Base-by-base conservation (phyloP, 1,284 basidiomycete genomes). In the Ganoderma lucidum region DNA sequence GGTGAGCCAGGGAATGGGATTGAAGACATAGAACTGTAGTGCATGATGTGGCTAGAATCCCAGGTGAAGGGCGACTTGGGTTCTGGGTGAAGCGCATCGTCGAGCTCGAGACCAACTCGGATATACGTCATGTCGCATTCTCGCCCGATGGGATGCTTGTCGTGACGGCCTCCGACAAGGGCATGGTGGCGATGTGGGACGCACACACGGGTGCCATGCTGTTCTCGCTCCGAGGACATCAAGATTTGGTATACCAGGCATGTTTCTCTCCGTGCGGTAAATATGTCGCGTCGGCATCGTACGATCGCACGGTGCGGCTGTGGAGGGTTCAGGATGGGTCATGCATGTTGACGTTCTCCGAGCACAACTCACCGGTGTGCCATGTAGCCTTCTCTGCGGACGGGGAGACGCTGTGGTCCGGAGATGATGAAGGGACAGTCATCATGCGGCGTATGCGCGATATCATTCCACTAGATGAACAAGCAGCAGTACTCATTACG, bases 91-190 rank as follows among this genome's bases (percentile, higher is more conserved):
- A 81, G 78, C 65, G 80, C 75, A 70, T 89, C 88, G 76, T 93
- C 90, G 78, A 92, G 83, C 73, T 92, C 90, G 80, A 91, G 81
- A 68, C 82, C 82, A 35, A 35, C 35, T 35, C 35, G 35, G 1
- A 35, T 8, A 35, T 1, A 35, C 3, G 35, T 0, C 23, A 23
- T 35, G 72, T 72, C 14, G 44, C 67, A 17, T 76, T 75, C 66
- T 65, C 68, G 6, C 32, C 41, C 1, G 71, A 74, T 64, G 70
- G 71, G 12, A 44, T 61, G 67, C 62, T 68, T 55, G 56, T 75
- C 4, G n/a, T 75, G 44, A 70, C 70, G 5, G 70, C 62, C 58
- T 71, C 69, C 15, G 41, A 63, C 58, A 51, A 74, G 64, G 37
- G 23, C 23, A 1, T 28, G 28, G 48, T 71, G 56, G 65, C 63